Evolutionary conservation across 2,329 filamentous ascomycete genomes (phyloP).

Genomic region (Talaromyces sp.): DNA sequence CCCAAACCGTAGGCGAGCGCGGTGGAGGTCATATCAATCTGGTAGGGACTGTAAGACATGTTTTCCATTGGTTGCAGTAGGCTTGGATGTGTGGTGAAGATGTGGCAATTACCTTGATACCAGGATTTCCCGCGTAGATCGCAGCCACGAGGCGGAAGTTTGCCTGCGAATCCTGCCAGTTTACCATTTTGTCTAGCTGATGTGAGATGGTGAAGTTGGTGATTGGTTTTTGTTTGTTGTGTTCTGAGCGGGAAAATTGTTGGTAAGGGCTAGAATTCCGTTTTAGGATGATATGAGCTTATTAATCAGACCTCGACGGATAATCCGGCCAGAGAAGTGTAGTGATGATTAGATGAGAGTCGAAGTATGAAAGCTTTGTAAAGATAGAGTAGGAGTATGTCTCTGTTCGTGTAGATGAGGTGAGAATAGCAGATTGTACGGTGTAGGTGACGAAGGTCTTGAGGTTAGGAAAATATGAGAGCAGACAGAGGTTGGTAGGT

Average conservation of each 20-base stretch:
- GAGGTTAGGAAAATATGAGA: background rate
- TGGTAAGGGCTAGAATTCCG: background rate
- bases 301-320: background rate
- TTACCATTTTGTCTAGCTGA: conserved; percentile 26
- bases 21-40: conserved; percentile 47
- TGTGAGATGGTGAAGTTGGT: background rate
- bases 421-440: background rate
- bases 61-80: background rate
- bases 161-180: conserved; percentile 28
- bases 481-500: background rate
- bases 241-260: background rate
- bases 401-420: background rate
- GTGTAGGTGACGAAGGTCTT: background rate
- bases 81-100: background rate
- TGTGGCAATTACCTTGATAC: conserved; percentile 20
- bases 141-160: conserved; percentile 28
- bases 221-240: background rate
- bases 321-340: background rate
- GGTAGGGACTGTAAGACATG: background rate
- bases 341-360: background rate
- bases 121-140: conserved; percentile 29
- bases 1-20: conserved; percentile 46
- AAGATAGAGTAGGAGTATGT: background rate
- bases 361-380: background rate
- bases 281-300: background rate